Conservation (phyloP, 2,329 filamentous ascomycete species). For the Stemphylium lycopersici region DNA sequence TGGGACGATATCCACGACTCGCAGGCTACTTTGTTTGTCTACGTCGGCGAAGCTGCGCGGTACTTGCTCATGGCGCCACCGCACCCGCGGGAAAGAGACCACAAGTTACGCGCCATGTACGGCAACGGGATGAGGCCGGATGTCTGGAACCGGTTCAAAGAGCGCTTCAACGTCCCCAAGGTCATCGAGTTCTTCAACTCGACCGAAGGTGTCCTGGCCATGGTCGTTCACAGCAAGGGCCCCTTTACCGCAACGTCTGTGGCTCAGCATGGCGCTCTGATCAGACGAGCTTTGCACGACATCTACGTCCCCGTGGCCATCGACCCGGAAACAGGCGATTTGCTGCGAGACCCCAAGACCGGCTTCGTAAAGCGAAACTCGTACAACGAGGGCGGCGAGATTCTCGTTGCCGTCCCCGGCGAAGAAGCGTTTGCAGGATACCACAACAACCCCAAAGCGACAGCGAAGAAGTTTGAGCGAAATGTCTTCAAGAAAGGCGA, state of each 20-base stretch:
- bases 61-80: constrained; percentile 73
- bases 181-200: constrained; percentile 79
- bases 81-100: constrained; percentile 63
- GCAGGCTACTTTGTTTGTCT: constrained; percentile 71
- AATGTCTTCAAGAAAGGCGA: constrained; percentile 54
- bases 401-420: constrained; percentile 67
- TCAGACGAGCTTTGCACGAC: constrained; percentile 59
- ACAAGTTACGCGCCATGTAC: constrained; percentile 64
- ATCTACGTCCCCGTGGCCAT: constrained; percentile 69
- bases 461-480: constrained; percentile 59
- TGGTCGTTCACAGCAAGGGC: constrained; percentile 60
- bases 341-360: constrained; percentile 68
- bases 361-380: constrained; percentile 68
- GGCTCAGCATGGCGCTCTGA: constrained; percentile 70
- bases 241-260: constrained; percentile 65
- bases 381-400: constrained; percentile 73
- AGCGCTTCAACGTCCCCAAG: constrained; percentile 65
- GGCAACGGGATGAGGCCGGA: constrained; percentile 72
- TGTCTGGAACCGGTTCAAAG: constrained; percentile 67
- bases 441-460: constrained; percentile 68
- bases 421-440: constrained; percentile 64
- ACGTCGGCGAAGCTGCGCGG: constrained; percentile 76
- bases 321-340: constrained; percentile 70
- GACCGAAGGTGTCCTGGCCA: constrained; percentile 70
- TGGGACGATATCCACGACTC: constrained; percentile 74